Evolutionary conservation across 108 stramenopile species (phyloP).

Genomic region (Skeletonema marinoi): DNA sequence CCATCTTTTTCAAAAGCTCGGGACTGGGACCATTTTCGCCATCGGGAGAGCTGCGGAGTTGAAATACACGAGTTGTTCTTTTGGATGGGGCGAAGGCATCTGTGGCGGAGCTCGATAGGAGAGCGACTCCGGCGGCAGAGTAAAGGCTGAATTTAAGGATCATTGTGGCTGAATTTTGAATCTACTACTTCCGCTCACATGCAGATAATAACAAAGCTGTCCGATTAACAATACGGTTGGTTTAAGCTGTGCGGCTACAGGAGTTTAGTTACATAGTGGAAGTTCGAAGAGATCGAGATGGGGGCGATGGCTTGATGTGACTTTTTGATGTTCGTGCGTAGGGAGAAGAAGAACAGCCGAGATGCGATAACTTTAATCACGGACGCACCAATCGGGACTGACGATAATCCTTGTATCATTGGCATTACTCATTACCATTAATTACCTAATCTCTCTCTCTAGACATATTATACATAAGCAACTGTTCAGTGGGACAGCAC

Average conservation of each 20-base stretch:
- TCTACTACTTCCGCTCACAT: neutral
- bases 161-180: slow-evolving; percentile 8
- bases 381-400: too few species aligned
- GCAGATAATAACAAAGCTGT: neutral
- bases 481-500: too few species aligned
- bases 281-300: too few species aligned
- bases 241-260: too few species aligned
- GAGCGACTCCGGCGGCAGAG: slow-evolving; percentile 10
- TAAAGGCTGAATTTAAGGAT: slow-evolving; percentile 36
- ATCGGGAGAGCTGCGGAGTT: neutral
- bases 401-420: too few species aligned
- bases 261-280: too few species aligned
- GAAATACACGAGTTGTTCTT: neutral
- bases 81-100: neutral
- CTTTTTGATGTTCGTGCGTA: too few species aligned
- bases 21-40: slow-evolving; percentile 45
- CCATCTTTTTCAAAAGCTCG: slow-evolving; percentile 12
- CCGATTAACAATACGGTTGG: too few species aligned
- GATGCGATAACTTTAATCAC: neutral
- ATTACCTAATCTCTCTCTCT: too few species aligned
- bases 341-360: neutral
- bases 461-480: too few species aligned
- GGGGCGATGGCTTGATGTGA: too few species aligned
- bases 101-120: slow-evolving; percentile 7
- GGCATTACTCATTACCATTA: too few species aligned